A percentile compares a stretch with the other conserved stretches of the same genome.
Evolutionary conservation across 495 filamentous ascomycete genomes (phyloP).

Genomic region (Penicillium lividum): DNA sequence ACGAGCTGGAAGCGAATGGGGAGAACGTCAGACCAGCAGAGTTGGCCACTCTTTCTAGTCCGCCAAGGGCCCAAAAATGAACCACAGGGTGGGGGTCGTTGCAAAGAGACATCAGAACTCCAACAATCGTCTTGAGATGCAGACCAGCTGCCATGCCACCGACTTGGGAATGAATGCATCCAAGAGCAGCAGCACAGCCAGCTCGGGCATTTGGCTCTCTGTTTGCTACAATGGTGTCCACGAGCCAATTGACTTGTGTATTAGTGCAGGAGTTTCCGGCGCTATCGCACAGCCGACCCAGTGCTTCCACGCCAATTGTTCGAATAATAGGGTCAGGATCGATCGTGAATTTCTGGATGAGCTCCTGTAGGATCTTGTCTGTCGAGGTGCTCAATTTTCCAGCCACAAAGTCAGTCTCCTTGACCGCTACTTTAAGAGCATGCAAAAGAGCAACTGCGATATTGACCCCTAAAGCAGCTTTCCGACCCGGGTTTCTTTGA

Average conservation of each 20-base stretch:
- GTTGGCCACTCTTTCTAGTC: conserved; percentile 82
- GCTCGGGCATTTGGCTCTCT: conserved; percentile 90
- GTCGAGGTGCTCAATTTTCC: conserved; percentile 77
- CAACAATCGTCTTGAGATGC: conserved; percentile 93
- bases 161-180: conserved; percentile 90
- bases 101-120: conserved; percentile 91
- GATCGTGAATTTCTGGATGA: conserved; percentile 72
- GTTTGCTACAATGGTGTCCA: conserved; percentile 91
- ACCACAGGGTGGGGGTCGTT: conserved; percentile 96
- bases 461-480: conserved; percentile 88
- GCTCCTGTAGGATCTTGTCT: conserved; percentile 83
- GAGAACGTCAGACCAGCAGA: conserved; percentile 92
- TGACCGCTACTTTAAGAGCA: conserved; percentile 78
- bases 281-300: conserved; percentile 88
- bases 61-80: conserved; percentile 94
- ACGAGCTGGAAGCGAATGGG: conserved; percentile 80
- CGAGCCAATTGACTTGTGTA: conserved; percentile 83
- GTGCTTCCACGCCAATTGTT: conserved; percentile 78
- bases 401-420: conserved; percentile 68
- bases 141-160: conserved; percentile 98
- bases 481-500: conserved; percentile 84
- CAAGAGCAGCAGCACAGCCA: conserved; percentile 90
- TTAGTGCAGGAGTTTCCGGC: conserved; percentile 88
- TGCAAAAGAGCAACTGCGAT: conserved; percentile 78
- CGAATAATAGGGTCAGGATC: conserved; percentile 84